A percentile compares a stretch with the other conserved stretches of the same genome.
phyloP scores from a whole-genome alignment of 306 rosid genomes.

The Prunus mume region DNA sequence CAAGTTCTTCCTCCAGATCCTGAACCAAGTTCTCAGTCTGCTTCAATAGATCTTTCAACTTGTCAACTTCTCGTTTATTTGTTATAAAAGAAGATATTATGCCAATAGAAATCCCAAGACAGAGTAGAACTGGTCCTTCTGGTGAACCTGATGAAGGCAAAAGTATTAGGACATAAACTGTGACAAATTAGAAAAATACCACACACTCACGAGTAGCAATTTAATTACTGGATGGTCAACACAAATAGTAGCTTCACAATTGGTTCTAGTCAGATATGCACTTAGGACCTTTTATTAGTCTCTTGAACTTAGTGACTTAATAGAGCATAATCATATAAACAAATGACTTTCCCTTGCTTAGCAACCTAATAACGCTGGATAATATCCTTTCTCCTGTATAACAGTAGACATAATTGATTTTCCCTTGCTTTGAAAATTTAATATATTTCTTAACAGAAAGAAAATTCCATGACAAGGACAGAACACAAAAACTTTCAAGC shows the following conservation, averaged over 20 bases:
- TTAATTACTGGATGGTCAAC: conserved; percentile 9
- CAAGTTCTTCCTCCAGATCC: conserved; percentile 92
- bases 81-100: conserved; percentile 45
- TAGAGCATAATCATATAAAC: background rate
- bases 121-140: conserved; percentile 55
- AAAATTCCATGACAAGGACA: background rate
- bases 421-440: background rate
- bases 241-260: conserved; percentile 4
- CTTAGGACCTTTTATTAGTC: background rate
- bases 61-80: conserved; percentile 53
- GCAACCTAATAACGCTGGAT: background rate
- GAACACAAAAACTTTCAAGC: background rate
- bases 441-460: background rate
- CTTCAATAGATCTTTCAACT: conserved; percentile 56
- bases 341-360: background rate
- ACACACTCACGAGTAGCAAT: background rate
- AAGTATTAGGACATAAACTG: conserved; percentile 27
- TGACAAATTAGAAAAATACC: conserved; percentile 13
- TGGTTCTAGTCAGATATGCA: conserved; percentile 12
- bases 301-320: background rate
- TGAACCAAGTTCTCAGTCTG: conserved; percentile 74
- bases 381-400: background rate
- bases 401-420: background rate
- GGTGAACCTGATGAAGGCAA: conserved; percentile 33
- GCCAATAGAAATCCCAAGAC: conserved; percentile 78